Evolutionary conservation across 208 protist genomes (phyloP).

Genomic region (Acanthamoeba royreba): DNA sequence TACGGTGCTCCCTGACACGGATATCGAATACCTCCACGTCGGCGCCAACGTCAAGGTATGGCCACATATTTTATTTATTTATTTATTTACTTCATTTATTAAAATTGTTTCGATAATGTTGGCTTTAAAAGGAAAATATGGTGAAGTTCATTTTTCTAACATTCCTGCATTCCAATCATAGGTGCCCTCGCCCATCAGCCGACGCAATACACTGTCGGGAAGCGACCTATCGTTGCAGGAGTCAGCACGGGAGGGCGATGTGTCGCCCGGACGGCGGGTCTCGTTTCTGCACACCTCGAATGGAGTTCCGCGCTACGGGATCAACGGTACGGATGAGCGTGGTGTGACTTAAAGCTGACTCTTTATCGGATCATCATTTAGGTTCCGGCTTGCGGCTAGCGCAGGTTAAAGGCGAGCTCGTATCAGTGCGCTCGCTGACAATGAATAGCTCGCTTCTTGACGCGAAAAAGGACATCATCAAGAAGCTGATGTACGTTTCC

Average conservation of each 20-base stretch:
- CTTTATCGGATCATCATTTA: not conserved
- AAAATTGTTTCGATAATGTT: not conserved
- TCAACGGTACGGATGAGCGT: not conserved
- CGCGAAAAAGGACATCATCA: not conserved
- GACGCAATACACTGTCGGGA: no score
- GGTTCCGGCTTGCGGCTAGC: not conserved
- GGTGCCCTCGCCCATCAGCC: no score
- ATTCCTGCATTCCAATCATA: no score
- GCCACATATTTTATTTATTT: not conserved
- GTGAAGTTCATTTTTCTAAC: no score
- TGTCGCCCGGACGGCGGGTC: not conserved
- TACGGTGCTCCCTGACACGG: not conserved
- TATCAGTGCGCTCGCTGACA: not conserved
- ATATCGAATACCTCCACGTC: not conserved
- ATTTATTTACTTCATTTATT: not conserved
- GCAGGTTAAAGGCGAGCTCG: not conserved
- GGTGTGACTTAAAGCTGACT: not conserved
- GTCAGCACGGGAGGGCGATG: not conserved
- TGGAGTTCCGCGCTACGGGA: not conserved
- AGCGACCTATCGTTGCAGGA: no score
- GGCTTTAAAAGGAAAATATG: no score
- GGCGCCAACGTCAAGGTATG: not conserved
- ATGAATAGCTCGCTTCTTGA: not conserved
- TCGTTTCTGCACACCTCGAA: not conserved
- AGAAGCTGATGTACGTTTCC: not conserved